Evolutionary conservation across 2,329 filamentous ascomycete species (phyloP), one percentile per base, ranked within the genome.

Genomic region (Cladobotryum mycophilum): DNA sequence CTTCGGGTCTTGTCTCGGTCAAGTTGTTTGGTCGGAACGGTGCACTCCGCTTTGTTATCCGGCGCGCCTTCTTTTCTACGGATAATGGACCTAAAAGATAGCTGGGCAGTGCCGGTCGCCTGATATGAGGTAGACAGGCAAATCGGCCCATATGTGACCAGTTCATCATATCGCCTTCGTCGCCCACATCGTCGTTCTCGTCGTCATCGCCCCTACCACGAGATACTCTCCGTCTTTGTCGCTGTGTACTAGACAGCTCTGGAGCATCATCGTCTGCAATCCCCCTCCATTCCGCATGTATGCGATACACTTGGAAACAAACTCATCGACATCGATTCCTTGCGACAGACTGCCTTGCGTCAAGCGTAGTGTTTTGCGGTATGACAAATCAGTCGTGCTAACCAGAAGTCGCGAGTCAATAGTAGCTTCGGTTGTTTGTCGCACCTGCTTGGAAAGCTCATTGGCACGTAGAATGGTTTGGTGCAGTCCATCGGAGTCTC

Each of bases 81-180:
- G 90, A 95, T 1, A 97, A 72, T 0, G 92, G 92, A 0, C 93
- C 92, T 0, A 96, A 81, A 6, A 99, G 77, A 61, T 96, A 96
- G 2, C 88, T 86, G 0, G 88, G 82, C 3, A 93, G 76, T 1
- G 87, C 80, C 0, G 92, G 91, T 11, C 92, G 82, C 20, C 78
- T 73, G 53, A 88, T 87, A 60, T 81, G 74, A 1, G 85, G 86
- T 49, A 92, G 75, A 60, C 87, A 89, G 1, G 88, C 90, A 52
- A 82, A 81, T 12, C 81, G 81, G 3, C 93, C 93, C 3, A 97
- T 76, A 60, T 89, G 81, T 38, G 84, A 81, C 93, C 93, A 99
- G 62, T 95, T 88, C 64, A 92, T 78, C 60, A 84, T 82, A 56
- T 93, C 88, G 9, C 85, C 88, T 47, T 85, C 81, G 36, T 88